Percentiles rank a stretch among this genome's conserved stretches.
These are phyloP conservation scores for Aegilops speltoides DNA, from an alignment of 176 grass and related monocot species.

Conservation along the genomic window DNA sequence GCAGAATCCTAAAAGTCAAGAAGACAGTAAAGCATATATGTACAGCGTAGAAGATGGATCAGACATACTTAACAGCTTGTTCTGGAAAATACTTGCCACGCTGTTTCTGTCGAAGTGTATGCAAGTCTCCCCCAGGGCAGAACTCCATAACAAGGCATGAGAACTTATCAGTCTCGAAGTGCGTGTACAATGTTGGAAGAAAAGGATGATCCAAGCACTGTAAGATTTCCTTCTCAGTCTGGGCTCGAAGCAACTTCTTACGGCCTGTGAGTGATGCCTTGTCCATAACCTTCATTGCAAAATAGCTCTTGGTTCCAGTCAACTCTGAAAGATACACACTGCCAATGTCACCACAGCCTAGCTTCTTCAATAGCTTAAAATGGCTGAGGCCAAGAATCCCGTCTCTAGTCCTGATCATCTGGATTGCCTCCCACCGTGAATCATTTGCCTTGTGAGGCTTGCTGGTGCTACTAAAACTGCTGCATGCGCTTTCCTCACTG, in stretches of 20 bases:
- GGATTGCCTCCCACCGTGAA: constrained; percentile 80
- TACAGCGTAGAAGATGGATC: constrained; percentile 1
- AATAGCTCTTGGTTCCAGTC: constrained; percentile 72
- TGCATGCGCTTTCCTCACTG: constrained; percentile 78
- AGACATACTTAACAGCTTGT: constrained; percentile 84
- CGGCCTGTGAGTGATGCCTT: constrained; percentile 64
- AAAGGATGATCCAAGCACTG: constrained; percentile 82
- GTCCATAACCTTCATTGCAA: constrained; percentile 91
- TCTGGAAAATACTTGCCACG: constrained; percentile 78
- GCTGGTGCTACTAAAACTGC: constrained; percentile 56
- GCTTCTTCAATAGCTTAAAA: constrained; percentile 68
- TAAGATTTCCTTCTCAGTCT: constrained; percentile 83
- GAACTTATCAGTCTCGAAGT: constrained; percentile 88
- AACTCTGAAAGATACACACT: constrained; percentile 83
- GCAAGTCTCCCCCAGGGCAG: constrained; percentile 77
- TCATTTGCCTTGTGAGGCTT: constrained; percentile 85
- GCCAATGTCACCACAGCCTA: constrained; percentile 85
- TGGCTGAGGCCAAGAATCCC: constrained; percentile 67
- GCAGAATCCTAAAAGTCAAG: background rate
- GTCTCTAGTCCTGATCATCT: constrained; percentile 44
- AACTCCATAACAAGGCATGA: constrained; percentile 90
- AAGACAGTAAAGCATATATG: background rate
- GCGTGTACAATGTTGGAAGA: constrained; percentile 71
- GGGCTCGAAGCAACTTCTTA: constrained; percentile 75
- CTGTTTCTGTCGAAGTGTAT: constrained; percentile 70